phyloP scores from a whole-genome alignment of 2,329 filamentous ascomycete species.

The Waltergamsia citrina region DNA sequence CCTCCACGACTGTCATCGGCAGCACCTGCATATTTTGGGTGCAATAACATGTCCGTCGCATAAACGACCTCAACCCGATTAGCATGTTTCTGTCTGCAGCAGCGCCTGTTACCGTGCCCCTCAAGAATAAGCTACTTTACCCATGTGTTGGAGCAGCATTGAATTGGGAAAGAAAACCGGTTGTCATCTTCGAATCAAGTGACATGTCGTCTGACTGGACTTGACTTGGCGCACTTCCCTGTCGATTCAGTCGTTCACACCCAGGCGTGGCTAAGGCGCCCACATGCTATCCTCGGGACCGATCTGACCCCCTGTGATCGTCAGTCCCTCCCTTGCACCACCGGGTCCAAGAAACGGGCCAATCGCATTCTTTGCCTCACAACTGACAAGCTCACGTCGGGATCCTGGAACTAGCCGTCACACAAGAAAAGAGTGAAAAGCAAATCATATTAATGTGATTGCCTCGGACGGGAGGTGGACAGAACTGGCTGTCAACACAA shows the following conservation, averaged over 20 bases:
- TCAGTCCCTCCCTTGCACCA: constrained; percentile 3
- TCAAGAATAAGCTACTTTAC: too few species aligned
- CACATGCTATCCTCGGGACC: constrained; percentile 3
- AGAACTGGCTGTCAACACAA: not conserved
- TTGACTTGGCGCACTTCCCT: not conserved
- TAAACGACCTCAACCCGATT: too few species aligned
- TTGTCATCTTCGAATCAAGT: not conserved
- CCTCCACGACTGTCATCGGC: too few species aligned
- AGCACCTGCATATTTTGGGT: too few species aligned
- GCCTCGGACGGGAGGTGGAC: not conserved
- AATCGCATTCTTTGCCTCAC: constrained; percentile 5
- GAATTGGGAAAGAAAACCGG: not conserved
- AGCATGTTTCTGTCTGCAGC: too few species aligned
- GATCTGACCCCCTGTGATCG: constrained; percentile 6
- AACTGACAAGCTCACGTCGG: constrained; percentile 3
- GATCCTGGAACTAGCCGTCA: not conserved
- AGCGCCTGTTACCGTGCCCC: too few species aligned
- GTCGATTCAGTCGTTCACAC: not conserved
- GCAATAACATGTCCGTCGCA: too few species aligned
- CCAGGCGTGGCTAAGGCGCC: not conserved
- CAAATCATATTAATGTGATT: not conserved
- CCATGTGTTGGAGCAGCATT: too few species aligned
- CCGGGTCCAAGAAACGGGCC: not conserved
- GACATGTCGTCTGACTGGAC: not conserved
- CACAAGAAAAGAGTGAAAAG: not conserved